These are phyloP conservation scores for Inonotus obliquus DNA, from an alignment of 1,284 basidiomycete genomes.

Conservation along the genomic window DNA sequence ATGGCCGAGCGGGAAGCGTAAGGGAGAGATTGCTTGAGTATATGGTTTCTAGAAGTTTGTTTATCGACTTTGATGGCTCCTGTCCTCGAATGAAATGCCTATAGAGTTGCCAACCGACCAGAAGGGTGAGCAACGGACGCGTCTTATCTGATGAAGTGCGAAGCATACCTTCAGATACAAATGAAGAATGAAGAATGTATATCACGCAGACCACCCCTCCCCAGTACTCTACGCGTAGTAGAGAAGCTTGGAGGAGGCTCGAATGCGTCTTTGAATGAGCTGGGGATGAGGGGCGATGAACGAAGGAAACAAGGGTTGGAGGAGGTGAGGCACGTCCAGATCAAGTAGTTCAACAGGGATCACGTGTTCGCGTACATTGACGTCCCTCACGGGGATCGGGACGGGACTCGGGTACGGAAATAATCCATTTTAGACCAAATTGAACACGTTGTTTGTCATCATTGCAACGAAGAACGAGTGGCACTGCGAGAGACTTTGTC, in stretches of 20 bases:
- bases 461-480: too few relatives aligned
- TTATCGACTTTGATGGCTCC: slow-evolving; percentile 9
- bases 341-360: background rate
- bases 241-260: background rate
- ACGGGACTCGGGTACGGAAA: too few relatives aligned
- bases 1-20: slow-evolving; percentile 5
- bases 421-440: too few relatives aligned
- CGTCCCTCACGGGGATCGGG: background rate
- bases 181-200: background rate
- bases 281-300: background rate
- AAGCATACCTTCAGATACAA: background rate
- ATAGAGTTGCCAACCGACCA: background rate
- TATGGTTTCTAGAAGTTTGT: background rate
- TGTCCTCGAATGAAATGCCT: slow-evolving; percentile 1
- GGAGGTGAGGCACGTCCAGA: background rate
- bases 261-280: background rate
- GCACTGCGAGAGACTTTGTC: too few relatives aligned
- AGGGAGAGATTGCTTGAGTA: background rate
- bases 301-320: background rate
- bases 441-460: too few relatives aligned
- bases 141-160: background rate
- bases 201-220: background rate
- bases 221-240: background rate
- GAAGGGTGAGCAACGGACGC: background rate
- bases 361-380: background rate